Base-by-base conservation (phyloP, 768 basidiomycete genomes). In the Hygrophoropsis aurantiaca region DNA sequence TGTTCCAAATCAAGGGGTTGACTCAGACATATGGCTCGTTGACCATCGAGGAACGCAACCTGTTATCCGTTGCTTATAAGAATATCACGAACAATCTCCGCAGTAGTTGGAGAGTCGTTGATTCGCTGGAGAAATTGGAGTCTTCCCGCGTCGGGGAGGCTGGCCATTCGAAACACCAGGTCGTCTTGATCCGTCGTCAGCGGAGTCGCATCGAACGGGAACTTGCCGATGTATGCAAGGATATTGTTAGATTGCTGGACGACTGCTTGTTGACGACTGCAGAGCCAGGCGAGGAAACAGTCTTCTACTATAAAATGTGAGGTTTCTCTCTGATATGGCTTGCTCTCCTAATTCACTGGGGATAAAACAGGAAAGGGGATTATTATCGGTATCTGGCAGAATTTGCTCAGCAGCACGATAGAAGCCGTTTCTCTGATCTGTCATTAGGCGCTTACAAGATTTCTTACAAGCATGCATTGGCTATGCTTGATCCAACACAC, bases 341-440 rank as follows among this genome's bases (percentile, higher is more conserved):
- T 56, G 47, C 53, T 40, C 23, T 16, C 24, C 45, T 26, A 38
- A 21, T 43, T 30, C n/a, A 16, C 26, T 21, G 42, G 26, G n/a
- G n/a, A n/a, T n/a, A n/a, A n/a, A n/a, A n/a, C 58, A 88, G 87
- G 85, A 84, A 83, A 70, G 91, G 90, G 47, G 91, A 93, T 65
- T 94, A 93, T 71, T 90, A 88, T 72, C 86, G 90, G 53, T 94
- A 93, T 70, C 80, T 92, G 44, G 89, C 90, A 40, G 91, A 93
- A 68, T 87, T 91, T 61, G 84, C 89, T 15, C 82, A 79, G 20
- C 79, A 82, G 53, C 75, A 82, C 53, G 81, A 85, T 48, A 80
- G 87, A 55, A 78, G 83, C 57, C 73, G 71, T 58, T 84, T 81
- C 51, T 87, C 85, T 27, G 82, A 85, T 56, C 75, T 81, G 48